These are phyloP conservation scores for Aspergillus campestris DNA, from an alignment of 495 filamentous ascomycete genomes.

Conservation along the genomic window DNA sequence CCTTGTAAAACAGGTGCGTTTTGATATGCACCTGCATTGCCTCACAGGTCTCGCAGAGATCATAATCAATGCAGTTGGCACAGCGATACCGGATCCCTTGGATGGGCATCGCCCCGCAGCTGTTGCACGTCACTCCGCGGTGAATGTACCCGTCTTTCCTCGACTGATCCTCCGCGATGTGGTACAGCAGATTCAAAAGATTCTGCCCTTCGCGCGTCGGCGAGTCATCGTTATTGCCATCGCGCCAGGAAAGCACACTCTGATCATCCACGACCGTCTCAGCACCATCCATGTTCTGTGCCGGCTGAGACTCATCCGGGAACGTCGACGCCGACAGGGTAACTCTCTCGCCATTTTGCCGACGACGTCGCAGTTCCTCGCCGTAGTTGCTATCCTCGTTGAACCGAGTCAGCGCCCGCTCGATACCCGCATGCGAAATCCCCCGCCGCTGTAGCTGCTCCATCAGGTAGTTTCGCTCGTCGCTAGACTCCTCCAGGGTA, in stretches of 20 bases:
- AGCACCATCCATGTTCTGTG: constrained; percentile 37
- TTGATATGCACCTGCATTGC: constrained; percentile 75
- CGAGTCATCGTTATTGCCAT: constrained; percentile 42
- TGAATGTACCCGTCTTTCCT: constrained; percentile 82
- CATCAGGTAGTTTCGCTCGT: constrained; percentile 30
- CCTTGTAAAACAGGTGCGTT: constrained; percentile 94
- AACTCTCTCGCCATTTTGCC: constrained; percentile 35
- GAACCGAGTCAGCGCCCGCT: constrained; percentile 31
- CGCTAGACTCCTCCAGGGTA: constrained; percentile 21
- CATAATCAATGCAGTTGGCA: constrained; percentile 86
- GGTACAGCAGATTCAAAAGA: constrained; percentile 62
- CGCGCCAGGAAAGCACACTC: constrained; percentile 49
- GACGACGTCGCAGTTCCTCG: constrained; percentile 34
- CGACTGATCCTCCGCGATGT: constrained; percentile 77
- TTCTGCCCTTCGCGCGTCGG: constrained; percentile 63
- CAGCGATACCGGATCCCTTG: constrained; percentile 87
- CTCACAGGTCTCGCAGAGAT: constrained; percentile 86
- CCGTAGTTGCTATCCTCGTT: constrained; percentile 38
- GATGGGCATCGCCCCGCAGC: constrained; percentile 76
- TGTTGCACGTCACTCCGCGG: constrained; percentile 87
- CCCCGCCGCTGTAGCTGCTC: constrained; percentile 36
- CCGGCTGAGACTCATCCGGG: constrained; percentile 40
- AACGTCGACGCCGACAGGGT: constrained; percentile 35
- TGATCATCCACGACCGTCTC: constrained; percentile 54
- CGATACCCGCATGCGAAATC: constrained; percentile 34